A percentile compares a stretch with the other conserved stretches of the same genome.
Evolutionary conservation across 2,329 filamentous ascomycete species (phyloP).

Genomic region (Phialophora tarda): DNA sequence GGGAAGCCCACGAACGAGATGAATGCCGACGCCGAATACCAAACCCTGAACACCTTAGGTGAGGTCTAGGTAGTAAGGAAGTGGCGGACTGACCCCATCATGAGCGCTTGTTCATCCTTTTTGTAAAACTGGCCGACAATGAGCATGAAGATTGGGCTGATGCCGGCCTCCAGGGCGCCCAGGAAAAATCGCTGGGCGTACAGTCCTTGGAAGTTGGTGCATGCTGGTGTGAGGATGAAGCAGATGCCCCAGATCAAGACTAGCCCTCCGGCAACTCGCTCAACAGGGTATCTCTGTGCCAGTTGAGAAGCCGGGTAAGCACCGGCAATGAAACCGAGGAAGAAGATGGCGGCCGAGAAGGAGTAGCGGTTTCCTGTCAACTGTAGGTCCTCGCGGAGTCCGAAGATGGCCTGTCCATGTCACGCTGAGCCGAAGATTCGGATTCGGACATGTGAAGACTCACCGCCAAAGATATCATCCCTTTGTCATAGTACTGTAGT

Average conservation of each 20-base stretch:
- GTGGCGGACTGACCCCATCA: slow-evolving; percentile 54
- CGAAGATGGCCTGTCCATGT: slow-evolving; percentile 45
- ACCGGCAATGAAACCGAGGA: slow-evolving; percentile 77
- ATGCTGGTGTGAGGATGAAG: slow-evolving; percentile 71
- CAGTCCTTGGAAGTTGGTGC: slow-evolving; percentile 66
- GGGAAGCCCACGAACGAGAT: slow-evolving; percentile 55
- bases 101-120: slow-evolving; percentile 66
- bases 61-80: neutral
- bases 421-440: neutral
- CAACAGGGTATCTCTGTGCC: slow-evolving; percentile 69
- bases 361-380: slow-evolving; percentile 49
- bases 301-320: slow-evolving; percentile 74
- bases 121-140: slow-evolving; percentile 68
- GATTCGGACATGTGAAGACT: neutral
- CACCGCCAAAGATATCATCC: slow-evolving; percentile 59
- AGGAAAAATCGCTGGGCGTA: slow-evolving; percentile 70
- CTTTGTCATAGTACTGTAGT: slow-evolving; percentile 61
- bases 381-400: slow-evolving; percentile 50
- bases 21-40: slow-evolving; percentile 47
- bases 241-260: slow-evolving; percentile 67
- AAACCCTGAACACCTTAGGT: slow-evolving; percentile 15
- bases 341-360: slow-evolving; percentile 52
- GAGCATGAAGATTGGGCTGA: slow-evolving; percentile 70
- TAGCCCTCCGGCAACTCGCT: slow-evolving; percentile 65
- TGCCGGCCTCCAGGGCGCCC: slow-evolving; percentile 65